Conservation (phyloP, 805 yeast genomes). For the Sungouiella blattae region DNA sequence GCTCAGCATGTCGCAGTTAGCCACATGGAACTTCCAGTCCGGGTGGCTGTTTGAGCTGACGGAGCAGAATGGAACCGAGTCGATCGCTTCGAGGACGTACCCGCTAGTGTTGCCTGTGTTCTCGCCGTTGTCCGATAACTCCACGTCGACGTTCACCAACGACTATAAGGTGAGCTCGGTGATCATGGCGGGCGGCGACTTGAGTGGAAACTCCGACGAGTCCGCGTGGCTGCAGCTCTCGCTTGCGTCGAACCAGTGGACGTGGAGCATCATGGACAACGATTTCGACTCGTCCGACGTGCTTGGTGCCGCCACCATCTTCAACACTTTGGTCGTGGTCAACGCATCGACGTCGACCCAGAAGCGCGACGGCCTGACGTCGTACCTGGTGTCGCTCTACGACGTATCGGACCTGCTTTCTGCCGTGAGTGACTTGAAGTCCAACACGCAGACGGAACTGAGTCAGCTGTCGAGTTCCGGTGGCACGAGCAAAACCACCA, state of each 20-base stretch:
- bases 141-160: conserved; percentile 25
- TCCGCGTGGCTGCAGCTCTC: conserved; percentile 44
- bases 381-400: conserved; percentile 39
- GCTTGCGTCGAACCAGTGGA: conserved; percentile 27
- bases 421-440: conserved; percentile 23
- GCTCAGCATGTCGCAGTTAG: conserved; percentile 71
- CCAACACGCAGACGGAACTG: conserved; percentile 17
- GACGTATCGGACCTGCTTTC: conserved; percentile 33
- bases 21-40: conserved; percentile 64
- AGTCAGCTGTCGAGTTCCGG: conserved; percentile 12
- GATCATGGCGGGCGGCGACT: conserved; percentile 60
- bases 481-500: conserved; percentile 10
- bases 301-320: conserved; percentile 52
- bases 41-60: conserved; percentile 59
- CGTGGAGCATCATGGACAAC: conserved; percentile 32
- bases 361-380: conserved; percentile 18
- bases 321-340: conserved; percentile 47
- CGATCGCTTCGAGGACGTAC: conserved; percentile 50
- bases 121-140: conserved; percentile 19
- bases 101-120: conserved; percentile 58
- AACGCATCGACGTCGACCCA: conserved; percentile 12
- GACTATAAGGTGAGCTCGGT: conserved; percentile 37
- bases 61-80: conserved; percentile 9
- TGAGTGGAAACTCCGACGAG: conserved; percentile 26
- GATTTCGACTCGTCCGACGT: conserved; percentile 20